These are phyloP conservation scores for Tetrapisispora phaffii DNA, from an alignment of 805 yeast genomes.

Conservation along the genomic window DNA sequence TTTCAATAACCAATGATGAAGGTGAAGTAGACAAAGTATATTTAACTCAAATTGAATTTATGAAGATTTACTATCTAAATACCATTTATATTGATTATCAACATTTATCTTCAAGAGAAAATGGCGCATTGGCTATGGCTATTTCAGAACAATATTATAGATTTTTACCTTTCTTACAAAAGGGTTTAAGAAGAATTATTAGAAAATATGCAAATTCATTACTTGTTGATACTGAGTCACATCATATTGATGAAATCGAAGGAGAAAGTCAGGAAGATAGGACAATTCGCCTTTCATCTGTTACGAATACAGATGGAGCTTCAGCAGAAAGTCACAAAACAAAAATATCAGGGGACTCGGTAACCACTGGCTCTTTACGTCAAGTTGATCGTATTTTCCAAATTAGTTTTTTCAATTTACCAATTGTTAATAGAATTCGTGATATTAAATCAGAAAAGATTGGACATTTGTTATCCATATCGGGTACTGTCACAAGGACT, in stretches of 20 bases:
- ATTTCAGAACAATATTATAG: conserved; percentile 86
- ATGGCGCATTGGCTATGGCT: conserved; percentile 83
- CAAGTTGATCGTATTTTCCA: conserved; percentile 71
- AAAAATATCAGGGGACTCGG: conserved; percentile 27
- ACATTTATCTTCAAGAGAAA: conserved; percentile 64
- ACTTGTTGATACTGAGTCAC: conserved; percentile 37
- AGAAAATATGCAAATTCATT: conserved; percentile 67
- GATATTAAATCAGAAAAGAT: conserved; percentile 84
- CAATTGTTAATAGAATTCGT: conserved; percentile 72
- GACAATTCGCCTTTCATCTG: conserved; percentile 1
- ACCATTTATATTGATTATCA: conserved; percentile 80
- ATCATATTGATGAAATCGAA: conserved; percentile 14
- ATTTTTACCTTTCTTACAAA: conserved; percentile 73
- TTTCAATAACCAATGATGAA: conserved; percentile 32
- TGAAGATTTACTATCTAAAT: conserved; percentile 64
- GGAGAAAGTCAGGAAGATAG: conserved; percentile 27
- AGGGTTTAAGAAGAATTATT: conserved; percentile 64
- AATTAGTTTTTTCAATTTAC: conserved; percentile 79
- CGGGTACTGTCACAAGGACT: conserved; percentile 94
- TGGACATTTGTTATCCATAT: conserved; percentile 72
- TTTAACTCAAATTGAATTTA: conserved; percentile 67
- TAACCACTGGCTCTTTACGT: conserved; percentile 38
- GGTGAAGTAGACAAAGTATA: conserved; percentile 46
- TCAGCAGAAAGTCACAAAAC: conserved; percentile 12
- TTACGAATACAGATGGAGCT: conserved; percentile 6